phyloP scores from a whole-genome alignment of 2,329 filamentous ascomycete genomes.

The Clarireedia paspali region DNA sequence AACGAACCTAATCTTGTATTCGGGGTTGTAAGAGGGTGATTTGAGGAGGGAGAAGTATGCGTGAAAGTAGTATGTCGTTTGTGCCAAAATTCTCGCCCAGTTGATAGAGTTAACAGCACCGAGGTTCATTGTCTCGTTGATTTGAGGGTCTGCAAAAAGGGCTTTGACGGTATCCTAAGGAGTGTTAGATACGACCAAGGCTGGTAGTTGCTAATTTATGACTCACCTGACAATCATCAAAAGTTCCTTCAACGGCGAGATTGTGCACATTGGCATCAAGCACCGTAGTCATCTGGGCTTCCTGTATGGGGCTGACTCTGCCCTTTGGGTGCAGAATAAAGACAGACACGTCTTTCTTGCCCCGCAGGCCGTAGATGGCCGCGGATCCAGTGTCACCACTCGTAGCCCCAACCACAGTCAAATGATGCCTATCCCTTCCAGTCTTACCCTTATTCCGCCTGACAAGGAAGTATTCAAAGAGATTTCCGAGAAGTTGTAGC shows the following conservation, averaged over 20 bases:
- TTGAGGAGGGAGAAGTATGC: constrained; percentile 78
- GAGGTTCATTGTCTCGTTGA: constrained; percentile 75
- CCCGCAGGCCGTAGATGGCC: constrained; percentile 88
- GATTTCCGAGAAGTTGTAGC: constrained; percentile 89
- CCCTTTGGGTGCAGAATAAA: constrained; percentile 93
- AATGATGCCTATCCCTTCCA: constrained; percentile 57
- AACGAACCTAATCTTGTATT: constrained; percentile 71
- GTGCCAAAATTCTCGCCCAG: constrained; percentile 88
- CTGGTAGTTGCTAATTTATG: not conserved
- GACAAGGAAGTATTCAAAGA: constrained; percentile 83
- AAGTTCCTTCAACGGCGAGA: constrained; percentile 79
- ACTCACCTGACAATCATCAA: constrained; percentile 84
- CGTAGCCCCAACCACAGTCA: constrained; percentile 82
- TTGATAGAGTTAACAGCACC: constrained; percentile 97
- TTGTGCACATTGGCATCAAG: constrained; percentile 90
- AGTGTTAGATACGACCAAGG: constrained; percentile 8
- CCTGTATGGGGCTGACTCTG: constrained; percentile 83
- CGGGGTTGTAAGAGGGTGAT: constrained; percentile 52
- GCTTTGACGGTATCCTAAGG: constrained; percentile 81
- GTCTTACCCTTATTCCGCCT: constrained; percentile 64
- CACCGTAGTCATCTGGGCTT: constrained; percentile 95
- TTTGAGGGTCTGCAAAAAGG: constrained; percentile 77
- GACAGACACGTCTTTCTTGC: constrained; percentile 94
- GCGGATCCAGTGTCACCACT: constrained; percentile 88
- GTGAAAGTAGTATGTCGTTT: constrained; percentile 96